Base-by-base conservation (phyloP, 2,329 filamentous ascomycete species). In the Botrytis fragariae region DNA sequence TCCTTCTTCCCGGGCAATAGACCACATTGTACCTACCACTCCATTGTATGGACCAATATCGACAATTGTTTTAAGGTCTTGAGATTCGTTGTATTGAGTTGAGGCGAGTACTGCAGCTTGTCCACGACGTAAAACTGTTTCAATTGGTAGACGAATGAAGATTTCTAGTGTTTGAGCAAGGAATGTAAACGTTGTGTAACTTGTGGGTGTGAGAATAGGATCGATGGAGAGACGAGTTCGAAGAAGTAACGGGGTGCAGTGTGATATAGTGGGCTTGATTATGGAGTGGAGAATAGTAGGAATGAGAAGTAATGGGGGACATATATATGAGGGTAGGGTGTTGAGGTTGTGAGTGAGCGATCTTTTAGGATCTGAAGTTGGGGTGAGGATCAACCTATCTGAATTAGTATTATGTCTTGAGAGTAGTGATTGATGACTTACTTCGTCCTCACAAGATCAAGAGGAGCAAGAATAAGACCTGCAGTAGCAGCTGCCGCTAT, bases 11-110 rank as follows among this genome's bases (percentile, higher is more conserved):
- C 91, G 87, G 1, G 93, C 87, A 75, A 99, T 96, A 74, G 89
- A 89, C 86, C 94, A 95, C 88, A 98, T 95, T 3, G 95, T 98
- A 4, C 94, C 93, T n/a, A 96, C 82, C 1, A 97, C 87, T n/a
- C 96, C 96, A 48, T 89, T 86, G 81, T 97, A 99, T 6, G 89
- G 89, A 3, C 94, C 95, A 0, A 93, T 86, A 3, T 92, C 90
- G 0, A 98, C 90, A 72, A 98, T 91, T 72, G 93, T 90, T 63
- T 93, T 80, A 65, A 83, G 85, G 29, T 72, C 71, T 16, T 67
- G 22, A 39, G 57, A 65, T 75, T 71, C 72, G 42, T 73, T 39
- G 10, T 70, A 48, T 65, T 77, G 65, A 48, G 64, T 16, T 35
- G 76, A 65, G 86, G 71, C 65, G 63, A 93, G 86, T 1, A 94